Conservation (phyloP, 1,284 basidiomycete genomes). For the Fomitopsis pinicola region DNA sequence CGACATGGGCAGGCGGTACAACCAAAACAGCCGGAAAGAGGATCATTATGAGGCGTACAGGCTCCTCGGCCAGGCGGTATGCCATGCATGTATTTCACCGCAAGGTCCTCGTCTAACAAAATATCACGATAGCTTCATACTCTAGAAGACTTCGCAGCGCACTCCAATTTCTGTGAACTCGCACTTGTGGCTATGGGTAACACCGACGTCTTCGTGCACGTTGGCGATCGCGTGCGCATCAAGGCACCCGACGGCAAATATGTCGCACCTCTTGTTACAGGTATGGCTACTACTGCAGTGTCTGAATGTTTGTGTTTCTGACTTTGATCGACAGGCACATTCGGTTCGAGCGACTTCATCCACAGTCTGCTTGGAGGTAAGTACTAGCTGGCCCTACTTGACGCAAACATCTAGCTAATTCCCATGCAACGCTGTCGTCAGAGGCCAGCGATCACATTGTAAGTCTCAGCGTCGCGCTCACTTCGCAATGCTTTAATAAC, state of each 20-base stretch:
- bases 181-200: conserved; percentile 74
- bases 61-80: conserved; percentile 67
- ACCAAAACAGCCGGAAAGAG: conserved; percentile 53
- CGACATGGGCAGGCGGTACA: conserved; percentile 57
- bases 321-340: conserved; percentile 49
- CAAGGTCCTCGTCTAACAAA: neutral
- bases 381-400: conserved; percentile 14
- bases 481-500: neutral
- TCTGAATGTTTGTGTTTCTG: neutral
- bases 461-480: conserved; percentile 20
- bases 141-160: conserved; percentile 84
- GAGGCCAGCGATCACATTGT: conserved; percentile 75
- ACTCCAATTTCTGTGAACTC: conserved; percentile 87
- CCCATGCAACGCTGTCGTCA: conserved; percentile 13
- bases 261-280: conserved; percentile 85
- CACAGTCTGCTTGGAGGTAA: conserved; percentile 68
- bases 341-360: conserved; percentile 85
- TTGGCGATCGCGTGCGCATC: conserved; percentile 79
- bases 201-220: conserved; percentile 81
- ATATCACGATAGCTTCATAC: conserved; percentile 61
- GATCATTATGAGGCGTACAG: conserved; percentile 84
- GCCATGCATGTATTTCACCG: conserved; percentile 9
- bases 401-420: conserved; percentile 1
- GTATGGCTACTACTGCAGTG: conserved; percentile 26
- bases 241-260: conserved; percentile 73